These are phyloP conservation scores for Epichloe coenophiala DNA, from an alignment of 2,329 filamentous ascomycete species.

Conservation along the genomic window DNA sequence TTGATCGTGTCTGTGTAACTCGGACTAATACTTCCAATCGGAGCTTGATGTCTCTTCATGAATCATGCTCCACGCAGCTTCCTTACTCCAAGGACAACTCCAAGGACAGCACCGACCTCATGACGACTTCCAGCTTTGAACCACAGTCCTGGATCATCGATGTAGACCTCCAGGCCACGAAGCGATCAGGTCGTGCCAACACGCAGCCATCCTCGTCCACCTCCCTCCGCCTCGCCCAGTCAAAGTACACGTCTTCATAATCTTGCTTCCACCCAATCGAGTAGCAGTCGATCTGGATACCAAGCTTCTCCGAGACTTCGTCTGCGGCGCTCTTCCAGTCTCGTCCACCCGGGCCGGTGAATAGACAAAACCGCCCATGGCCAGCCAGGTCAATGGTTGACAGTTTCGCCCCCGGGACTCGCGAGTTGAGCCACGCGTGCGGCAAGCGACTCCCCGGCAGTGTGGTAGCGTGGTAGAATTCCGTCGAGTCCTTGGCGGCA, in stretches of 20 bases:
- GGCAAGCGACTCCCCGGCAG: slow-evolving; percentile 47
- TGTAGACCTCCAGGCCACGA: slow-evolving; percentile 37
- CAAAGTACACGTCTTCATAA: slow-evolving; percentile 48
- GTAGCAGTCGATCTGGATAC: slow-evolving; percentile 33
- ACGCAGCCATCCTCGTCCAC: slow-evolving; percentile 45
- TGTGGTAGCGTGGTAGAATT: slow-evolving; percentile 33
- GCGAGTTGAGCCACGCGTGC: slow-evolving; percentile 47
- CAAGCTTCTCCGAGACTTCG: slow-evolving; percentile 22
- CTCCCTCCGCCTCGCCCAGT: slow-evolving; percentile 40
- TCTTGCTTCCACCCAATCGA: slow-evolving; percentile 45
- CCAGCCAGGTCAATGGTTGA: slow-evolving; percentile 49
- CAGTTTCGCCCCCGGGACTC: slow-evolving; percentile 28
- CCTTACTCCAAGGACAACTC: background rate
- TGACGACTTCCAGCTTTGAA: background rate
- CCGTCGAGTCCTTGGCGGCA: slow-evolving; percentile 24
- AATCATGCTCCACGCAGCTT: background rate
- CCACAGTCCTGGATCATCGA: background rate
- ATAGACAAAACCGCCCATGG: slow-evolving; percentile 34
- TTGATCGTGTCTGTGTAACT: no score
- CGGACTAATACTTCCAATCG: no score
- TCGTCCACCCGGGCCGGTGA: slow-evolving; percentile 42
- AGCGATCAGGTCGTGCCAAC: slow-evolving; percentile 44
- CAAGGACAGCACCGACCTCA: background rate
- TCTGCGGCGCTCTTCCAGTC: slow-evolving; percentile 37
- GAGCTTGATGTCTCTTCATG: background rate